phyloP scores from a whole-genome alignment of 1,139 yeast species.

The Debaryomyces robertsiae region DNA sequence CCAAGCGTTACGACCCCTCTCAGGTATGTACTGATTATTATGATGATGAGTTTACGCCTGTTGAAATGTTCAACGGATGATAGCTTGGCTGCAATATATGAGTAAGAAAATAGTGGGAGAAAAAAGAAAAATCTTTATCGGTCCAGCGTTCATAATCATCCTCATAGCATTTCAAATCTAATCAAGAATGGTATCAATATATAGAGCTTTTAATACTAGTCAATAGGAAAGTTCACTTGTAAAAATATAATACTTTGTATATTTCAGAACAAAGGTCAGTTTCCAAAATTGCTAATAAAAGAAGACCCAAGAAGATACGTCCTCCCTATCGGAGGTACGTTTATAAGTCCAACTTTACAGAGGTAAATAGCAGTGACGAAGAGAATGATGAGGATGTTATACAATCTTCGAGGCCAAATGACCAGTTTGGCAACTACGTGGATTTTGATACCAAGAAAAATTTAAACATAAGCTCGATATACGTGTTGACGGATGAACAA shows the following conservation, averaged over 20 bases:
- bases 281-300: constrained; percentile 73
- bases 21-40: background rate
- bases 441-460: constrained; percentile 32
- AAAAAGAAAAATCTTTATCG: constrained; percentile 7
- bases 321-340: constrained; percentile 79
- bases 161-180: constrained; percentile 4
- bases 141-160: constrained; percentile 3
- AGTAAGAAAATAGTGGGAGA: background rate
- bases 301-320: constrained; percentile 79
- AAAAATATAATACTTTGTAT: background rate
- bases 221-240: background rate
- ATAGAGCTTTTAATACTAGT: background rate
- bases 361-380: constrained; percentile 35
- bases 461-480: constrained; percentile 35
- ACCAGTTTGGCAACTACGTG: constrained; percentile 26
- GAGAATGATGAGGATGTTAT: constrained; percentile 29
- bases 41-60: constrained; percentile 8
- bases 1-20: constrained; percentile 18
- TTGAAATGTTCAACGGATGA: constrained; percentile 9
- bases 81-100: constrained; percentile 4
- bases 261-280: background rate
- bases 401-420: constrained; percentile 13
- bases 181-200: background rate
- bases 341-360: constrained; percentile 55
- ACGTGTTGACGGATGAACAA: constrained; percentile 34